Evolutionary conservation across 2,329 filamentous ascomycete species (phyloP).

Genomic region (Mariannaea sp.): DNA sequence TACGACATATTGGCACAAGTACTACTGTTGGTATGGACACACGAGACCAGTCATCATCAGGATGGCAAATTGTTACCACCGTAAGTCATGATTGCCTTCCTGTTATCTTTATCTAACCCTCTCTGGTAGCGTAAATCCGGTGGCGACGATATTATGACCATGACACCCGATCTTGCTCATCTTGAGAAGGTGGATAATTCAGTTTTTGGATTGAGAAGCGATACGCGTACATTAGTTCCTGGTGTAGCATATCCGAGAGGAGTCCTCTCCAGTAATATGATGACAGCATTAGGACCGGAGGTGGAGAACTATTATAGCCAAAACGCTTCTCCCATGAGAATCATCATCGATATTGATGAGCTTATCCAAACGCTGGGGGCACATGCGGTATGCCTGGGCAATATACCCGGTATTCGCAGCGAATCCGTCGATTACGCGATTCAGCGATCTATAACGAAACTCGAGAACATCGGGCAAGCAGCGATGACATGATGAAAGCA

Average conservation of each 20-base stretch:
- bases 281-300: neutral
- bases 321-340: neutral
- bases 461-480: neutral
- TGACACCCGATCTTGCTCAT: neutral
- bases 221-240: neutral
- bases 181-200: neutral
- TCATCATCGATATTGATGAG: neutral
- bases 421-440: slow-evolving; percentile 3
- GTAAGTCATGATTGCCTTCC: too few relatives aligned
- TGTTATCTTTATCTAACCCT: neutral
- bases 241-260: too few relatives aligned
- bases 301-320: neutral
- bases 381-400: neutral
- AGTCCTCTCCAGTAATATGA: neutral
- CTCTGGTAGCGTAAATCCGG: neutral
- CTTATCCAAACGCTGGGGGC: neutral
- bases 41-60: neutral
- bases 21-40: neutral
- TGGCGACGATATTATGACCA: too few relatives aligned
- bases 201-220: neutral
- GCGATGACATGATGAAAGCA: neutral
- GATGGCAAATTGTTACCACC: neutral
- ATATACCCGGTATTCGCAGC: neutral
- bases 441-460: neutral
- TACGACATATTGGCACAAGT: neutral